Conservation (phyloP, 495 filamentous ascomycete species). For the Staphylotrichum longicolle region DNA sequence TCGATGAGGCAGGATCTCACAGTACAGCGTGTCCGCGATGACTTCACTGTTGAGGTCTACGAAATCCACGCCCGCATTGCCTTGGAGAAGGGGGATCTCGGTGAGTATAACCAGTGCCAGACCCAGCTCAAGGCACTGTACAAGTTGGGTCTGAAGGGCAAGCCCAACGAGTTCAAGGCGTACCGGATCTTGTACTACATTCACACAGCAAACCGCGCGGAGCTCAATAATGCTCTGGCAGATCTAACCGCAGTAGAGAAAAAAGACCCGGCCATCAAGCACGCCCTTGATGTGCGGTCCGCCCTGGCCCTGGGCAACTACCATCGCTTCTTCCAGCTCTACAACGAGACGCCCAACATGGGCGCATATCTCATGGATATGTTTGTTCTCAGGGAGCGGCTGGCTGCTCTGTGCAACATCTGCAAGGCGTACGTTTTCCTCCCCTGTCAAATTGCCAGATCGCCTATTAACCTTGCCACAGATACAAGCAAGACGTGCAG, state of each 20-base stretch:
- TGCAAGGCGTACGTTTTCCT: slow-evolving; percentile 82
- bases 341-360: slow-evolving; percentile 94
- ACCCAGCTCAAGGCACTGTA: slow-evolving; percentile 93
- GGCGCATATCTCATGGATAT: slow-evolving; percentile 98
- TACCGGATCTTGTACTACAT: slow-evolving; percentile 99
- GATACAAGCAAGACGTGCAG: slow-evolving; percentile 86
- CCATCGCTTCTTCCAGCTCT: slow-evolving; percentile 94
- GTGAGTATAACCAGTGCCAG: slow-evolving; percentile 99
- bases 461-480: slow-evolving; percentile 46
- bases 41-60: slow-evolving; percentile 93
- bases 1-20: slow-evolving; percentile 97
- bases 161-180: slow-evolving; percentile 93
- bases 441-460: not conserved
- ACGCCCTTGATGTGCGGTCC: slow-evolving; percentile 88
- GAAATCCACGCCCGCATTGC: slow-evolving; percentile 98
- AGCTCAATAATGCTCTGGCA: slow-evolving; percentile 95
- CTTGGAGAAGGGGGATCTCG: slow-evolving; percentile 95
- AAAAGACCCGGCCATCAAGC: slow-evolving; percentile 74
- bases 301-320: slow-evolving; percentile 92
- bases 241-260: slow-evolving; percentile 98
- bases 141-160: slow-evolving; percentile 77
- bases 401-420: slow-evolving; percentile 83
- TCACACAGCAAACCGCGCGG: slow-evolving; percentile 96
- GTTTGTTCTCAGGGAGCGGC: slow-evolving; percentile 91
- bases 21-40: slow-evolving; percentile 92